Conservation (phyloP, 306 rosid species). For the Argentina anserina region DNA sequence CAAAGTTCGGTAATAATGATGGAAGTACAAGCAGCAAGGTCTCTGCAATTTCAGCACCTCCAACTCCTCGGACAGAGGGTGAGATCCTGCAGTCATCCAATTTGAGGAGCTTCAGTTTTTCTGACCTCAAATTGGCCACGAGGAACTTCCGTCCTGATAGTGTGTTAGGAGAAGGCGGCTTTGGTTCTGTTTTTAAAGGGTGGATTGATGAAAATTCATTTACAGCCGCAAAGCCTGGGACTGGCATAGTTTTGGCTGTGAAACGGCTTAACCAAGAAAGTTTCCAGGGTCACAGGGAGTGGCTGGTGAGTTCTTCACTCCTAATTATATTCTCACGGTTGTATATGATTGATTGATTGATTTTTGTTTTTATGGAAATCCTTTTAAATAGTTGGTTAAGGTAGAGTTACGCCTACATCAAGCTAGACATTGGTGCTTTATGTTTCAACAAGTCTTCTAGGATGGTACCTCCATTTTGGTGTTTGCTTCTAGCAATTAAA, state of each 20-base stretch:
- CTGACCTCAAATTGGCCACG: constrained; percentile 44
- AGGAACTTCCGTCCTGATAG: constrained; percentile 54
- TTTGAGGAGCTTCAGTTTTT: constrained; percentile 40
- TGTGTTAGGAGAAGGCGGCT: constrained; percentile 55
- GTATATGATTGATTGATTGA: background rate
- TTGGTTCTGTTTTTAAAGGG: constrained; percentile 51
- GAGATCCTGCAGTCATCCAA: constrained; percentile 51
- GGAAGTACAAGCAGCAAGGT: constrained; percentile 41
- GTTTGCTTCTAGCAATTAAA: background rate
- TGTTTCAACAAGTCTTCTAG: background rate
- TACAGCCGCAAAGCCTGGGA: constrained; percentile 47
- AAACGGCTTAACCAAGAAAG: constrained; percentile 48
- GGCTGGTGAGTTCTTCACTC: constrained; percentile 42
- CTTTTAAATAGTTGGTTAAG: constrained; percentile 1
- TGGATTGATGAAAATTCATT: constrained; percentile 53
- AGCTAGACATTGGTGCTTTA: background rate
- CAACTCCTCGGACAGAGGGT: constrained; percentile 48
- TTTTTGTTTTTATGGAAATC: background rate
- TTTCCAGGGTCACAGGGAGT: constrained; percentile 50
- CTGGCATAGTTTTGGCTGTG: constrained; percentile 49
- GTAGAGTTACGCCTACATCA: background rate
- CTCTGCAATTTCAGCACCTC: constrained; percentile 35
- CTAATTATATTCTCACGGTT: background rate
- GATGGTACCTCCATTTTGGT: background rate
- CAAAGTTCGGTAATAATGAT: constrained; percentile 22